A percentile compares a stretch with the other conserved stretches of the same genome.
Conservation (phyloP, 805 yeast genomes). For the Komagataella ulmi region DNA sequence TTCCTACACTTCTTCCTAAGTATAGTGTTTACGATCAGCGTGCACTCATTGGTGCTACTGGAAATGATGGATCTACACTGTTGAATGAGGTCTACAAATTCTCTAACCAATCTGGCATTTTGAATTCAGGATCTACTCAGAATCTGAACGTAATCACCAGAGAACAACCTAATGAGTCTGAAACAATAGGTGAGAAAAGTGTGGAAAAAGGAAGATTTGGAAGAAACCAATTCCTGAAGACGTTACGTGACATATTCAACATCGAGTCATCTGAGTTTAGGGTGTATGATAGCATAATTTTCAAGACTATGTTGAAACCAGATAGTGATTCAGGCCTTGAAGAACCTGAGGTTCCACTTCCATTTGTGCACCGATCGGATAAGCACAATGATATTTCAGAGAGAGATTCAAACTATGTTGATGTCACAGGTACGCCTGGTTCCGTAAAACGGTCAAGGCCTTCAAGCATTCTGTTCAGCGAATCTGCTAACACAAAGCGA, state of each 20-base stretch:
- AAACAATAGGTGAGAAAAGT: neutral
- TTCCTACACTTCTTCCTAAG: slow-evolving; percentile 40
- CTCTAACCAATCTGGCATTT: slow-evolving; percentile 6
- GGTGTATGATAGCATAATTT: slow-evolving; percentile 39
- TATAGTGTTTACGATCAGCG: slow-evolving; percentile 44
- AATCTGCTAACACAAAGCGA: slow-evolving; percentile 16
- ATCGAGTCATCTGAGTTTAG: slow-evolving; percentile 45
- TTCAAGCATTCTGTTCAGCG: slow-evolving; percentile 18
- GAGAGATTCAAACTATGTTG: neutral
- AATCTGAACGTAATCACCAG: neutral
- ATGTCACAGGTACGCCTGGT: neutral
- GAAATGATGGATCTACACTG: slow-evolving; percentile 13
- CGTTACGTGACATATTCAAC: slow-evolving; percentile 51
- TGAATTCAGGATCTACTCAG: slow-evolving; percentile 2
- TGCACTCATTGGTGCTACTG: slow-evolving; percentile 41
- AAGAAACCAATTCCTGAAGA: slow-evolving; percentile 36
- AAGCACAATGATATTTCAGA: neutral
- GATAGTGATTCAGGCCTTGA: neutral
- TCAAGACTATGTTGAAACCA: slow-evolving; percentile 30
- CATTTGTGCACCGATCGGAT: neutral
- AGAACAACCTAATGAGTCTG: neutral
- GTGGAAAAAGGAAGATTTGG: slow-evolving; percentile 4
- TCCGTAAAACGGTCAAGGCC: slow-evolving; percentile 12
- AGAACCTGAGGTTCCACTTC: neutral
- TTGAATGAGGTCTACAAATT: slow-evolving; percentile 10